Evolutionary conservation across 2,329 filamentous ascomycete species (phyloP).

Genomic region (Phaeomoniella chlamydospora): DNA sequence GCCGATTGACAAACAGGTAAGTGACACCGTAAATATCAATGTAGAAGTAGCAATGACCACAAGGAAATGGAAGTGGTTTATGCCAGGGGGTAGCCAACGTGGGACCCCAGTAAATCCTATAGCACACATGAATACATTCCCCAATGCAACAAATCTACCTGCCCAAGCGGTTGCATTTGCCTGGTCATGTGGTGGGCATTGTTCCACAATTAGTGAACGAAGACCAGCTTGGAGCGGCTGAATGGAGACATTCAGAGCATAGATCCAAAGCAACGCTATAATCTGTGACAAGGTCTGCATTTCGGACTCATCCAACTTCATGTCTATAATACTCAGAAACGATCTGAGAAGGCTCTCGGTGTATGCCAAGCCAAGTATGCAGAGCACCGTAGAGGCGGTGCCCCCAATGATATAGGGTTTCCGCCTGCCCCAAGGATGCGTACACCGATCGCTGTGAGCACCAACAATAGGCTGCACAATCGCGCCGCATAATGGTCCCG

Average conservation of each 20-base stretch:
- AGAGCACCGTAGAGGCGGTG: background rate
- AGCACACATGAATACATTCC: no score
- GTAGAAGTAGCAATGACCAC: no score
- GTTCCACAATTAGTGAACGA: background rate
- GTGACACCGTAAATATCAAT: no score
- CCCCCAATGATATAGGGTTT: background rate
- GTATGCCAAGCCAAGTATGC: background rate
- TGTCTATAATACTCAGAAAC: background rate
- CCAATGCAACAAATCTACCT: background rate
- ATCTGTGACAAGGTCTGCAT: background rate
- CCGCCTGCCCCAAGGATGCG: background rate
- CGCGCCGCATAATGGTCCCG: background rate
- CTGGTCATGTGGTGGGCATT: background rate
- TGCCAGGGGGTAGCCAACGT: no score
- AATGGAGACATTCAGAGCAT: background rate
- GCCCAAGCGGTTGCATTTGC: conserved; percentile 1
- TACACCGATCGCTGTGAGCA: background rate
- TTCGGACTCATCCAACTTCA: background rate
- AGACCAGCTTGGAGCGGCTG: conserved; percentile 1
- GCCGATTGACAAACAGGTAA: no score
- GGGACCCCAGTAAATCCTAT: no score
- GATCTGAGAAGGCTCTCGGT: background rate
- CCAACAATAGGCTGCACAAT: background rate
- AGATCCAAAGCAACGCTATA: background rate
- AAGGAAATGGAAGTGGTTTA: no score